phyloP scores from a whole-genome alignment of 75 land plant species.

The Sequoiadendron giganteum region DNA sequence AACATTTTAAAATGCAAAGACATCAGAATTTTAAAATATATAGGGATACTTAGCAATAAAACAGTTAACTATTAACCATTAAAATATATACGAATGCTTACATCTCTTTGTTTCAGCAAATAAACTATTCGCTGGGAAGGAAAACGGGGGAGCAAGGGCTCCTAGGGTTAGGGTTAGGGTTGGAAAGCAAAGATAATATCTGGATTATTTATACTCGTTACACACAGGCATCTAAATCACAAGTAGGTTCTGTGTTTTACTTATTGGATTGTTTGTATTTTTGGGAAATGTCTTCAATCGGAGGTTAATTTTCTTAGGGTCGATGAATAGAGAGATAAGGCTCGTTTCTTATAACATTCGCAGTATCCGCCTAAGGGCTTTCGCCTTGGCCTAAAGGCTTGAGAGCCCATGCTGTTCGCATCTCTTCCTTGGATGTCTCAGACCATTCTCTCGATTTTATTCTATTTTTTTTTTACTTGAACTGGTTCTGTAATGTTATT shows the following conservation, averaged over 20 bases:
- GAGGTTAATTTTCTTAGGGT: background rate
- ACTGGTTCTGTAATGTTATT: background rate
- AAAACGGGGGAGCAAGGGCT: background rate
- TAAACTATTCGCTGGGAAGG: background rate
- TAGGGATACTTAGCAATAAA: no score
- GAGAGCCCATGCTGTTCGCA: constrained; percentile 18
- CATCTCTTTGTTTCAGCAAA: no score
- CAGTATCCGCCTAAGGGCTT: constrained; percentile 35
- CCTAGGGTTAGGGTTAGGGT: background rate
- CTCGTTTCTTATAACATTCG: constrained; percentile 38
- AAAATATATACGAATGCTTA: no score
- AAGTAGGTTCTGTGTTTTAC: background rate
- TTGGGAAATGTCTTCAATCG: background rate
- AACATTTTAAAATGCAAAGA: no score
- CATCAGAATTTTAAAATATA: no score
- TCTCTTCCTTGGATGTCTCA: constrained; percentile 31
- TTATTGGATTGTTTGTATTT: background rate
- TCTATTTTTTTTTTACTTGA: background rate
- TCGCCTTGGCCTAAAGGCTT: constrained; percentile 27
- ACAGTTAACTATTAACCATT: no score
- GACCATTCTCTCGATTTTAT: background rate
- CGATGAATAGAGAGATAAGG: constrained; percentile 19
- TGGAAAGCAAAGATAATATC: background rate
- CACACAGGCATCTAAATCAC: background rate
- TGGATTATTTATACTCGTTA: background rate